A percentile compares a stretch with the other conserved stretches of the same genome.
These are phyloP conservation scores for Thelonectria discophora DNA, from an alignment of 2,329 filamentous ascomycete species.

Conservation along the genomic window DNA sequence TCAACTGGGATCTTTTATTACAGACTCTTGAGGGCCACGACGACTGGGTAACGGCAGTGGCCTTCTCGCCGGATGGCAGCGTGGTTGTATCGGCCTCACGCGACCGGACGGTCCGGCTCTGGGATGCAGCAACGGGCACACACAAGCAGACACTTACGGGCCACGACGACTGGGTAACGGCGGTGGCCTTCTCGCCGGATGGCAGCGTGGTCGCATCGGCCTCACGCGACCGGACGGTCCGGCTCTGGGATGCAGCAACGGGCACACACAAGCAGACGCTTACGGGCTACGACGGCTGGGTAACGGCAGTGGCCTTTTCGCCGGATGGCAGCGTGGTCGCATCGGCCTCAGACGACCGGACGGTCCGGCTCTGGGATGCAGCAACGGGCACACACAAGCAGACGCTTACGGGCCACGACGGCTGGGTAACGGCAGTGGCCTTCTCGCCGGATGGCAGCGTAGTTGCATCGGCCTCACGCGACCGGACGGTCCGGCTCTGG, in stretches of 20 bases:
- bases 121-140: neutral
- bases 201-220: neutral
- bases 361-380: neutral
- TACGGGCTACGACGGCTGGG: neutral
- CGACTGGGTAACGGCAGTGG: neutral
- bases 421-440: neutral
- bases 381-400: neutral
- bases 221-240: neutral
- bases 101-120: neutral
- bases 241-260: neutral
- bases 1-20: neutral
- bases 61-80: neutral
- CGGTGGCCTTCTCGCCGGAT: conserved; percentile 1
- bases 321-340: neutral
- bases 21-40: conserved; percentile 1
- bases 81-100: neutral
- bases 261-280: neutral
- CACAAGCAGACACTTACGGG: neutral
- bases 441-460: conserved; percentile 2
- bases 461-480: neutral
- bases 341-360: neutral
- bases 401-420: too few species aligned
- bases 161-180: neutral
- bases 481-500: conserved; percentile 2
- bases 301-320: neutral